Evolutionary conservation across 805 yeast species (phyloP), one percentile per base, ranked within the genome.

Genomic region (Metschnikowia vanudenii): DNA sequence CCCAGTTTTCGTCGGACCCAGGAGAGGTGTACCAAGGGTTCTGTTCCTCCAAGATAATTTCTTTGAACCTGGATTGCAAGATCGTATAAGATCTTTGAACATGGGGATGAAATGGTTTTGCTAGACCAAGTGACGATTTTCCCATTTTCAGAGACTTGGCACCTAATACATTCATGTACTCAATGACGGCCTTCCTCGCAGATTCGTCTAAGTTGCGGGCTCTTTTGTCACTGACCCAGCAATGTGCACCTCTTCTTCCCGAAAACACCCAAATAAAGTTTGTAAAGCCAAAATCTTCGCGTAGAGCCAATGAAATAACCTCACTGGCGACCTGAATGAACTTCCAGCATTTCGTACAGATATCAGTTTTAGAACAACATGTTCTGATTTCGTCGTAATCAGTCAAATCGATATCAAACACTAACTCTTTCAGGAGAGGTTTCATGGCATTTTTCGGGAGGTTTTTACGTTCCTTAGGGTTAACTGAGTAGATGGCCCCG

Each of bases 211-310:
- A 65, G 1, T 63, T 58, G 46, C 97, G 71, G 1, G 97, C 97
- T 39, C 91, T 71, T 45, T 77, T 67, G 62, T 94, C 99, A 65
- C 96, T 87, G 19, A 94, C 77, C 99, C 99, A 94, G 60, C 98
- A 95, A 74, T 94, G 99, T 13, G 95, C 96, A 65, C 99, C 99
- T 78, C 99, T 87, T 74, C 99, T 85, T 39, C 99, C 99, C 0
- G 97, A 89, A 61, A 88, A 94, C 4, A 92, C 96, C 98, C 98
- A 94, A 41, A 94, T 73, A 61, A 89, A 73, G 64, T 88, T 84
- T 49, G 81, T 70, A 64, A 88, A 91, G 1, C 97, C 98, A 66
- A 94, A 94, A 65, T 92, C 98, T 41, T 88, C 89, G 43, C 80
- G 70, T 43, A 94, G 73, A 0, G 96, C 85, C 1, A 64, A 60